Evolutionary conservation across 2,329 filamentous ascomycete species (phyloP).

Genomic region (Botrytis elliptica): DNA sequence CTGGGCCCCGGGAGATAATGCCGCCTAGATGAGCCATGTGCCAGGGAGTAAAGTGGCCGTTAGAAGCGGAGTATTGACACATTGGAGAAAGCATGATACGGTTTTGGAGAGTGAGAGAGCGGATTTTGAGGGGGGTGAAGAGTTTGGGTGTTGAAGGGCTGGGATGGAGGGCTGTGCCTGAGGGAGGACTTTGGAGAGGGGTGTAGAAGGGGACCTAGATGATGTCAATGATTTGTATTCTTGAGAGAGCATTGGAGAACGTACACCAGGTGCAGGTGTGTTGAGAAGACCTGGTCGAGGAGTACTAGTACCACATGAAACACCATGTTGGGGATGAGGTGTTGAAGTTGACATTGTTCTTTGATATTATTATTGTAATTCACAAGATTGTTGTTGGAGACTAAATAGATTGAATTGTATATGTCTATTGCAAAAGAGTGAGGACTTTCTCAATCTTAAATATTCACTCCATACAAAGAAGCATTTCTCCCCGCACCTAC

Average conservation of each 20-base stretch:
- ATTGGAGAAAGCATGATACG: slow-evolving; percentile 63
- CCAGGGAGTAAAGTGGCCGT: slow-evolving; percentile 76
- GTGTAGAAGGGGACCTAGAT: slow-evolving; percentile 46
- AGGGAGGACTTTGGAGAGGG: slow-evolving; percentile 46
- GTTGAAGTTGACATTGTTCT: neutral
- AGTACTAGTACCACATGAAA: slow-evolving; percentile 2
- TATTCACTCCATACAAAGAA: neutral
- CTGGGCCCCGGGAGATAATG: slow-evolving; percentile 73
- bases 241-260: neutral
- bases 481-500: neutral
- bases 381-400: neutral
- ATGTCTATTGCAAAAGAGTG: neutral
- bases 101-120: slow-evolving; percentile 60
- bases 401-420: neutral
- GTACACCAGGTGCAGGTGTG: slow-evolving; percentile 31
- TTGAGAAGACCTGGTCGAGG: slow-evolving; percentile 30
- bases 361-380: neutral
- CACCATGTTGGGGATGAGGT: slow-evolving; percentile 8
- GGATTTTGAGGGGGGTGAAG: slow-evolving; percentile 44
- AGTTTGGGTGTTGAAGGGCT: slow-evolving; percentile 53
- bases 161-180: slow-evolving; percentile 45
- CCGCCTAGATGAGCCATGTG: slow-evolving; percentile 81
- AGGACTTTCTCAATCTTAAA: neutral
- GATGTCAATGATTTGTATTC: neutral
- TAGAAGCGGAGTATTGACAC: slow-evolving; percentile 65